Evolutionary conservation across 2,329 filamentous ascomycete species (phyloP).

Genomic region (Stenocarpella maydis): DNA sequence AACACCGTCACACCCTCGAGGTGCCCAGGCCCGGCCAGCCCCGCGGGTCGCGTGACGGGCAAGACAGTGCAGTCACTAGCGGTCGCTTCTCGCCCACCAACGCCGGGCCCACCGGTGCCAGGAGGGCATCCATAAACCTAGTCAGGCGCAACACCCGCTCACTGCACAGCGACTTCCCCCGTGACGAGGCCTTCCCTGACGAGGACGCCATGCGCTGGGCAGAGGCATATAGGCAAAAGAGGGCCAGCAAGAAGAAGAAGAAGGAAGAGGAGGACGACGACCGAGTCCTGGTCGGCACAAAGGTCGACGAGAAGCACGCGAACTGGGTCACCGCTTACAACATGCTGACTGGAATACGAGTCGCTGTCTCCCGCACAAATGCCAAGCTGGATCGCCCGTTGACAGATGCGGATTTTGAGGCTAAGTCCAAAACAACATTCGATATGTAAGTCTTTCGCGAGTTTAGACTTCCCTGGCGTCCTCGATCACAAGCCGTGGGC

Average conservation of each 20-base stretch:
- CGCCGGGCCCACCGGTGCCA: slow-evolving; percentile 61
- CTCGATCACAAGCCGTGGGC: no score
- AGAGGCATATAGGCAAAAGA: slow-evolving; percentile 89
- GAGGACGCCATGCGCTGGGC: slow-evolving; percentile 93
- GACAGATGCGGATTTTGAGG: slow-evolving; percentile 90
- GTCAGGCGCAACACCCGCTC: slow-evolving; percentile 84
- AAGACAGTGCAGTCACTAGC: slow-evolving; percentile 71
- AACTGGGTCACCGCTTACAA: slow-evolving; percentile 99
- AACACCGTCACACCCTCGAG: slow-evolving; percentile 88
- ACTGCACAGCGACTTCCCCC: slow-evolving; percentile 81
- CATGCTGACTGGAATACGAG: slow-evolving; percentile 98
- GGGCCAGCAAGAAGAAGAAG: slow-evolving; percentile 84
- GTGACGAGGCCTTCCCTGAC: slow-evolving; percentile 85
- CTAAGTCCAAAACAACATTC: slow-evolving; percentile 97
- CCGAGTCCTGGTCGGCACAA: slow-evolving; percentile 92
- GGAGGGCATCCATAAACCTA: slow-evolving; percentile 84
- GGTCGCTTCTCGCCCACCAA: slow-evolving; percentile 81
- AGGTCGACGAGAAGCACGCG: slow-evolving; percentile 95
- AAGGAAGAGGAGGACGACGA: slow-evolving; percentile 93
- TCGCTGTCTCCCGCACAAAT: slow-evolving; percentile 94
- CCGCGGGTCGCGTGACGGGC: slow-evolving; percentile 76
- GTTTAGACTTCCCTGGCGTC: no score
- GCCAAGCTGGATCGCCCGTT: slow-evolving; percentile 93
- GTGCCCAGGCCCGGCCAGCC: slow-evolving; percentile 76
- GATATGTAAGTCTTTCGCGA: slow-evolving; percentile 75